Base-by-base conservation (phyloP, 805 yeast genomes). In the Kuraishia piskuri region DNA sequence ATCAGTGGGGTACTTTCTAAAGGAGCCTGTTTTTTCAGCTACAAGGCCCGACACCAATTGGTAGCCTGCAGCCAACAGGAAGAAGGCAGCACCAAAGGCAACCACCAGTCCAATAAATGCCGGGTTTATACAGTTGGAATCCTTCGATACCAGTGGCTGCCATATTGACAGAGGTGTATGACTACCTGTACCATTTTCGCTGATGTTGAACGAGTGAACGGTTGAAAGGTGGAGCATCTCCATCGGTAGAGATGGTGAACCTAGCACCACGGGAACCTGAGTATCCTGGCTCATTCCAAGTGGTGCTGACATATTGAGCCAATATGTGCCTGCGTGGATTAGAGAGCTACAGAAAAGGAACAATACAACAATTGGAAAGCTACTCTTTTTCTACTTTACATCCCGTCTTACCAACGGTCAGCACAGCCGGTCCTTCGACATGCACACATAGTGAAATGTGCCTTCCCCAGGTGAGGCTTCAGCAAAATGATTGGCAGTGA, bases 71-170 rank as follows among this genome's bases (percentile, higher is more conserved):
- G 55, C 6, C 4, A 61, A 3, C 0, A 50, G 54, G 17, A 62
- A 56, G 0, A 57, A 2, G 0, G 49, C 19, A 1, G 67, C 48
- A 2, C 54, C 23, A 4, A 25, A n/a, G 1, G 50, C 53, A 46
- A 58, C 57, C 5, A 62, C 46, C 17, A 61, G 22, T 1, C 66
- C 58, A 5, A 66, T 52, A 56, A 69, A 69, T 52, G 71, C 67
- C 7, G 67, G 67, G 21, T 59, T 65, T 48, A 69, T 47, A 1
- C 69, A 59, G 52, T 62, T 68, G 5, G 62, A 52, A 14, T 51
- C n/a, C 6, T 57, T 54, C 2, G 61, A 57, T 2, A 58, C 40
- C 22, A 67, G 51, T 1, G 71, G 71, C 3, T 40, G n/a, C 44
- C 58, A 60, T 19, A 62, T 44, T 21, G 47, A 3, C 9, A 31